These are phyloP conservation scores for Solanum pimpinellifolium DNA, from an alignment of 257 asterid genomes.

Conservation along the genomic window DNA sequence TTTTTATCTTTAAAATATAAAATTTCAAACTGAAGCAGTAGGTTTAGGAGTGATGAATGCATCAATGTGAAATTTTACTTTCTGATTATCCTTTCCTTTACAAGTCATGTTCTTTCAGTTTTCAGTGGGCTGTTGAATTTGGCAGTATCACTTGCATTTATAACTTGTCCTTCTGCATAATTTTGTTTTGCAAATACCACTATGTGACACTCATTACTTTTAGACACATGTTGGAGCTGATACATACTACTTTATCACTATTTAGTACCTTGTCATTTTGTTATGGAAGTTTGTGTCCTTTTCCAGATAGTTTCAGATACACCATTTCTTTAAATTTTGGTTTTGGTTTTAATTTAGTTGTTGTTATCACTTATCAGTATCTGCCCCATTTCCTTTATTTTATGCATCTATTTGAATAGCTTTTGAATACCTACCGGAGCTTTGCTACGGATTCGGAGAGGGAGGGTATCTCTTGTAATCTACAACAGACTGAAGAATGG, in stretches of 20 bases:
- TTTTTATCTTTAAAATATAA: neutral
- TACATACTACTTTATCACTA: neutral
- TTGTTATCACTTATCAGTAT: neutral
- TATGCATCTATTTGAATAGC: constrained; percentile 29
- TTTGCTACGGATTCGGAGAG: constrained; percentile 68
- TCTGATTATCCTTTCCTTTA: neutral
- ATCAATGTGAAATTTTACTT: neutral
- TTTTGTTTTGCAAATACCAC: neutral
- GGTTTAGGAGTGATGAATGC: neutral
- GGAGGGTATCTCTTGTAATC: constrained; percentile 50
- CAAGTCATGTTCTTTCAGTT: neutral
- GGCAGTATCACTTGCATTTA: neutral
- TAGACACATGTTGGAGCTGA: neutral
- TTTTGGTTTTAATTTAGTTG: neutral
- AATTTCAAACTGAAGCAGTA: neutral
- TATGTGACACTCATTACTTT: neutral
- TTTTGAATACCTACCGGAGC: constrained; percentile 65
- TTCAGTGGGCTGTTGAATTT: neutral
- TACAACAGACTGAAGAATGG: constrained; percentile 91
- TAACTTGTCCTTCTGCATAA: neutral
- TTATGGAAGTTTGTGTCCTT: neutral
- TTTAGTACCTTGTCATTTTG: neutral
- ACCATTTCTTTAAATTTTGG: neutral
- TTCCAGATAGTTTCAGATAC: neutral
- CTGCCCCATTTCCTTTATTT: neutral